Percentiles rank a stretch among this genome's conserved stretches.
phyloP scores from a whole-genome alignment of 139 green algal species.

The Chlorella sp. region DNA sequence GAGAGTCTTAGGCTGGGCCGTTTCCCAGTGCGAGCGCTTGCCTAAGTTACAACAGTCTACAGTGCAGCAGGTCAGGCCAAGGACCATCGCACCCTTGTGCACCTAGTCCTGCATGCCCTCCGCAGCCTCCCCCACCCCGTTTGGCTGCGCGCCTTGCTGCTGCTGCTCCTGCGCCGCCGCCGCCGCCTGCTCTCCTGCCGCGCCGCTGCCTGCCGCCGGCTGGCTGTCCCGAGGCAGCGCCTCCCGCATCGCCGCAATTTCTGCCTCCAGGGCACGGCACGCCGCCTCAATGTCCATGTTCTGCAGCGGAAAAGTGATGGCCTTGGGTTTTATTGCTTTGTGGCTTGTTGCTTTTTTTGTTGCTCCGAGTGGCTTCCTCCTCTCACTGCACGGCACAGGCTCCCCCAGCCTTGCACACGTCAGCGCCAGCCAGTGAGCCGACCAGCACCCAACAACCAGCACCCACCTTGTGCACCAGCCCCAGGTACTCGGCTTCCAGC shows the following conservation, averaged over 20 bases:
- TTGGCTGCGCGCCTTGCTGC: background rate
- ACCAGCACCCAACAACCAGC: no score
- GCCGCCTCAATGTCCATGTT: conserved; percentile 50
- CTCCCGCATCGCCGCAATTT: conserved; percentile 23
- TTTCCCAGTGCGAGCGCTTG: no score
- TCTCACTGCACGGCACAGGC: no score
- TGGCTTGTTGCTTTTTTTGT: no score
- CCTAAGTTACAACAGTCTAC: background rate
- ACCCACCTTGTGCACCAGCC: conserved; percentile 57
- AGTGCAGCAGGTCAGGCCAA: no score
- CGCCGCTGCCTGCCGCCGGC: background rate
- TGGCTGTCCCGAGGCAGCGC: background rate
- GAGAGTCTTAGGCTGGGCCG: no score
- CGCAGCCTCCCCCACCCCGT: background rate
- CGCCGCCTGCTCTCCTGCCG: background rate
- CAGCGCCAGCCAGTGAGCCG: no score
- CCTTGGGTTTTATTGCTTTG: no score
- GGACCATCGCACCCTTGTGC: no score
- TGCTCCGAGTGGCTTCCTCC: no score
- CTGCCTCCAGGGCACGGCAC: conserved; percentile 5
- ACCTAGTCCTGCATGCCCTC: conserved; percentile 7
- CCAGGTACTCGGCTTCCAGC: conserved; percentile 57
- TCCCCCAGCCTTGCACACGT: no score
- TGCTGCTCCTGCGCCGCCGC: background rate
- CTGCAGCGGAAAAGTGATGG: background rate